phyloP scores from a whole-genome alignment of 345 rosid species.

The Kandelia obovata region DNA sequence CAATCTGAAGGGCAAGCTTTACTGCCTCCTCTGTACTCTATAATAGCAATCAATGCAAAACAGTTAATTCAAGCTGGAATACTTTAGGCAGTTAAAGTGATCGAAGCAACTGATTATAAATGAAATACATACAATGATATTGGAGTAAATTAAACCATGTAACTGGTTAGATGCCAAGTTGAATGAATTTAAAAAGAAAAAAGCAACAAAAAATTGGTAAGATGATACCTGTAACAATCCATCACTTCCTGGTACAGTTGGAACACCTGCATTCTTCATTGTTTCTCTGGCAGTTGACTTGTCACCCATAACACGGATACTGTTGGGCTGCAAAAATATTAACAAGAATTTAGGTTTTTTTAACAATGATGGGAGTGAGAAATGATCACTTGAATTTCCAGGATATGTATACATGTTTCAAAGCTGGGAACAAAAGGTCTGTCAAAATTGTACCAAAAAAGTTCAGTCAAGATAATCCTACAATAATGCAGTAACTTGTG shows the following conservation, averaged over 20 bases:
- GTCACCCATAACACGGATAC: constrained; percentile 97
- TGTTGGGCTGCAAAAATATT: constrained; percentile 69
- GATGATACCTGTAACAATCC: constrained; percentile 73
- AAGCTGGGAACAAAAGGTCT: no score
- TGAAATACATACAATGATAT: no score
- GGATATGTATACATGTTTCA: neutral
- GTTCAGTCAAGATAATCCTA: no score
- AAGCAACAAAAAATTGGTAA: neutral
- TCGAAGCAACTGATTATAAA: no score
- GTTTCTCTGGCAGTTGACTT: constrained; percentile 98
- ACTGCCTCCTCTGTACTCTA: constrained; percentile 94
- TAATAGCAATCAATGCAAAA: constrained; percentile 16
- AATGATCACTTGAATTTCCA: neutral
- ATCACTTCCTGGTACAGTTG: constrained; percentile 98
- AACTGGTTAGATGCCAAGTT: neutral
- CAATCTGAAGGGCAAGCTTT: constrained; percentile 78
- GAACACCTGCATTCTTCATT: constrained; percentile 98
- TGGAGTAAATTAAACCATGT: neutral
- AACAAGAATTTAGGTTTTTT: constrained; percentile 1
- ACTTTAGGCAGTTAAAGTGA: no score
- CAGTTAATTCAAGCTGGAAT: constrained; percentile 2
- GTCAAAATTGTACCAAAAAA: no score
- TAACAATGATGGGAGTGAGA: neutral
- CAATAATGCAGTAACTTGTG: no score
- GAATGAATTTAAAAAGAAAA: constrained; percentile 6